Base-by-base conservation (phyloP, 1,284 basidiomycete genomes). In the Ceratobasidium theobromae region DNA sequence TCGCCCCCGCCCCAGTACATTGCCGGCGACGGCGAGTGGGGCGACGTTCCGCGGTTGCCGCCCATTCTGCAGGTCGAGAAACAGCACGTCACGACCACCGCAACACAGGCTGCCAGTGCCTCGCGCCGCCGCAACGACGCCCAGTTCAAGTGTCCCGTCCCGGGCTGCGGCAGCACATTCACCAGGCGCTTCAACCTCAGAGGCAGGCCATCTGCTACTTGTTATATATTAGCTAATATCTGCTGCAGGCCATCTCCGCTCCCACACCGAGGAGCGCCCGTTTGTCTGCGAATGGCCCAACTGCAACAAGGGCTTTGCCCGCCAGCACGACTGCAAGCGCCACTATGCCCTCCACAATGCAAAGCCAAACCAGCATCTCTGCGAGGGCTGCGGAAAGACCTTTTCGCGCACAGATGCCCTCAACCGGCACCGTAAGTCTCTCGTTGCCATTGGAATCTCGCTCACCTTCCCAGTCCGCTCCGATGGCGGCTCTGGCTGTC, bases 281-380 rank as follows among this genome's bases (percentile, higher is more conserved):
- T 98, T 93, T 77, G 86, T 93, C 69, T 98, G 95, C 76, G 86
- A 91, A 67, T 95, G 91, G 84, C 91, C 92, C 1, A 93, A 92
- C 14, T 98, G 95, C 76, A 90, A 89, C 73, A 97, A 97, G 75
- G 88, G 92, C 25, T 97, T 97, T 74, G 95, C 95, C 35, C 84
- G 95, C 51, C 92, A 95, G 75, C 94, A 97, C 76, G 95, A 98
- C 76, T 96, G 94, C 88, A 96, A 96, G 86, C 86, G 90, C 43
- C 93, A 95, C 75, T 91, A 93, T 78, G 87, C 89, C 8, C 80
- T 96, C 21, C 95, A 98, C 74, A 86, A 89, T 51, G 86, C 90
- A 40, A 86, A 93, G 75, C 85, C 87, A 35, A 69, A 62, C 1
- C 84, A 88, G 32, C 95, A 97, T 76, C 82, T 91, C 58, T 98